A percentile compares a stretch with the other conserved stretches of the same genome.
These are phyloP conservation scores for Globisporangium alternatum DNA, from an alignment of 352 stramenopile genomes.

Conservation along the genomic window DNA sequence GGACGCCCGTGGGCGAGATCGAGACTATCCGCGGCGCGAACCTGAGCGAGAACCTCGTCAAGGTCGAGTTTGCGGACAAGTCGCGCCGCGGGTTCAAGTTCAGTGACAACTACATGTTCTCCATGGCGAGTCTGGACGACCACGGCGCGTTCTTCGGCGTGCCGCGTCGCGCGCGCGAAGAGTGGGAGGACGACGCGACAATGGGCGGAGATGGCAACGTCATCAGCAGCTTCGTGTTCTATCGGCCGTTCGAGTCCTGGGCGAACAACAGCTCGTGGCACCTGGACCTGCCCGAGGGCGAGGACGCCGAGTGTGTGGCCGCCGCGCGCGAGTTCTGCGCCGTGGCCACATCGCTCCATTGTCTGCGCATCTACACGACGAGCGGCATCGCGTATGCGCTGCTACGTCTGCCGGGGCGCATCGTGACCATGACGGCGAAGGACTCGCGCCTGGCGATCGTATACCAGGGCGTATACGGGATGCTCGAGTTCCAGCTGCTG, in stretches of 20 bases:
- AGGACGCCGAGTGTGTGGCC: constrained; percentile 75
- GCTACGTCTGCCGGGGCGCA: constrained; percentile 54
- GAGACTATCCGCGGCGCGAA: constrained; percentile 68
- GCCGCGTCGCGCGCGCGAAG: constrained; percentile 51
- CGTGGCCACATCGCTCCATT: constrained; percentile 69
- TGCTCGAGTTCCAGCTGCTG: constrained; percentile 56
- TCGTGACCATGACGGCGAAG: constrained; percentile 72
- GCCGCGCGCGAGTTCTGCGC: constrained; percentile 63
- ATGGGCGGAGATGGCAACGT: constrained; percentile 31
- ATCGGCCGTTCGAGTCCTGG: constrained; percentile 84
- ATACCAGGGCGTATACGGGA: constrained; percentile 46
- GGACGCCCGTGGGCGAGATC: constrained; percentile 78
- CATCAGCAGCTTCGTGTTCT: constrained; percentile 74
- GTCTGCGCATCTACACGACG: constrained; percentile 68
- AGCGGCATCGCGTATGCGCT: constrained; percentile 64
- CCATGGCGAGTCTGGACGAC: constrained; percentile 68
- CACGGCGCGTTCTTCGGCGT: constrained; percentile 76
- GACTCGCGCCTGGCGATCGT: constrained; percentile 61
- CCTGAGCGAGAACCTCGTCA: constrained; percentile 71
- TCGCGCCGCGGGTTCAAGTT: constrained; percentile 83
- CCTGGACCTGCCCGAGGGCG: constrained; percentile 51
- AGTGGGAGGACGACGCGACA: constrained; percentile 53
- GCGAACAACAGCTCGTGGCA: constrained; percentile 81
- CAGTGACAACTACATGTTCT: constrained; percentile 81
- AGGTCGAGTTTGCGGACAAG: constrained; percentile 82